phyloP scores from a whole-genome alignment of 1,284 basidiomycete genomes.

The Austroboletus novae-zelandiae region DNA sequence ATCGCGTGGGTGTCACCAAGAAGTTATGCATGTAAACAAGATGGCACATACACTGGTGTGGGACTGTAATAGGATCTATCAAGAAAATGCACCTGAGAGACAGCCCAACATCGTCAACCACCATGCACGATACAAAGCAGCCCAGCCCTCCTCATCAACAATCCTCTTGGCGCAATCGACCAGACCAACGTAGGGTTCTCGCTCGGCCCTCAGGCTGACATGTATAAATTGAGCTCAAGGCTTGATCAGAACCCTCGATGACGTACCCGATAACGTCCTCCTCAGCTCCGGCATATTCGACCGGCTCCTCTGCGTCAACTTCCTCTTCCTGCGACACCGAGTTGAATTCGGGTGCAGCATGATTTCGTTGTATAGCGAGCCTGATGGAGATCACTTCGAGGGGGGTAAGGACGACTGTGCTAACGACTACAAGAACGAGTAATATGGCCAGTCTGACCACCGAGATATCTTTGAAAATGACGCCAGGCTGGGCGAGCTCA shows the following conservation, averaged over 20 bases:
- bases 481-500: conserved; percentile 34
- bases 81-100: conserved; percentile 57
- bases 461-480: conserved; percentile 38
- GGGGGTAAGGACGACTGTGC: conserved; percentile 69
- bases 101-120: conserved; percentile 78
- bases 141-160: conserved; percentile 80
- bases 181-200: conserved; percentile 82
- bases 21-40: neutral
- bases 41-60: neutral
- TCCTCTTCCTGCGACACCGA: conserved; percentile 71
- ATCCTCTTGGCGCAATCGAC: conserved; percentile 78
- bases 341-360: conserved; percentile 68
- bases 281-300: conserved; percentile 66
- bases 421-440: conserved; percentile 55
- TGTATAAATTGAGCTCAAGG: neutral
- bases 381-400: conserved; percentile 82
- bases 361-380: conserved; percentile 83
- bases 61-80: neutral
- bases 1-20: neutral
- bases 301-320: conserved; percentile 61
- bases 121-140: conserved; percentile 82
- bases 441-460: conserved; percentile 56
- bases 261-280: conserved; percentile 87
- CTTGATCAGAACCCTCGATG: too few species aligned
- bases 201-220: conserved; percentile 70